phyloP scores from a whole-genome alignment of 2,329 filamentous ascomycete genomes.

The Fusarium sp. region DNA sequence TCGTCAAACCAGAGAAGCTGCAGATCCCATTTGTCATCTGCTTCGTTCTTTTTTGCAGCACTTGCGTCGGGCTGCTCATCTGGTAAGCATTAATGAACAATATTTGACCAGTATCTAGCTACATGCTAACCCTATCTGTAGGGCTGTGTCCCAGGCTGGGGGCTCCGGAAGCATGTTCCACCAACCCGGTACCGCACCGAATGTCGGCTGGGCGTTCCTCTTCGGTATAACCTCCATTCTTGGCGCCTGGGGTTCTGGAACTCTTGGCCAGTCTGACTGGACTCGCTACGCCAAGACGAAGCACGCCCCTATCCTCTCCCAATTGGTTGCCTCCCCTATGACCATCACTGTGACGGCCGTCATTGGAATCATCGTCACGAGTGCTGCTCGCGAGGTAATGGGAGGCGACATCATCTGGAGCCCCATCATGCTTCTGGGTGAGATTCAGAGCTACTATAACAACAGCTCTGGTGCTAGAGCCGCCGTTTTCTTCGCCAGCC shows the following conservation, averaged over 20 bases:
- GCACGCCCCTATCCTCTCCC: conserved; percentile 40
- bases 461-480: conserved; percentile 44
- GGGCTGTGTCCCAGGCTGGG: conserved; percentile 40
- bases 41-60: conserved; percentile 44
- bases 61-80: conserved; percentile 40
- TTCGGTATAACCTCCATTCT: conserved; percentile 52
- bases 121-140: conserved; percentile 3
- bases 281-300: conserved; percentile 45
- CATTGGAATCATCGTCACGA: conserved; percentile 47
- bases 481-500: conserved; percentile 46
- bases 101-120: neutral
- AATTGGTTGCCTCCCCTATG: conserved; percentile 44
- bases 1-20: conserved; percentile 45
- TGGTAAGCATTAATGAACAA: conserved; percentile 18
- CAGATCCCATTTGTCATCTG: conserved; percentile 47
- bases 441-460: conserved; percentile 48
- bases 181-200: conserved; percentile 35
- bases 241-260: conserved; percentile 47
- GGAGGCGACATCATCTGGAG: conserved; percentile 47
- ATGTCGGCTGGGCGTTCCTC: conserved; percentile 50
- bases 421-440: conserved; percentile 44
- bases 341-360: conserved; percentile 50
- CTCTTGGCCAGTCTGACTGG: conserved; percentile 50
- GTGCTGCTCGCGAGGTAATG: conserved; percentile 41
- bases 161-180: conserved; percentile 45